These are phyloP conservation scores for Mucor plumbeus DNA, from an alignment of 371 early-diverging fungal genomes.

Conservation along the genomic window DNA sequence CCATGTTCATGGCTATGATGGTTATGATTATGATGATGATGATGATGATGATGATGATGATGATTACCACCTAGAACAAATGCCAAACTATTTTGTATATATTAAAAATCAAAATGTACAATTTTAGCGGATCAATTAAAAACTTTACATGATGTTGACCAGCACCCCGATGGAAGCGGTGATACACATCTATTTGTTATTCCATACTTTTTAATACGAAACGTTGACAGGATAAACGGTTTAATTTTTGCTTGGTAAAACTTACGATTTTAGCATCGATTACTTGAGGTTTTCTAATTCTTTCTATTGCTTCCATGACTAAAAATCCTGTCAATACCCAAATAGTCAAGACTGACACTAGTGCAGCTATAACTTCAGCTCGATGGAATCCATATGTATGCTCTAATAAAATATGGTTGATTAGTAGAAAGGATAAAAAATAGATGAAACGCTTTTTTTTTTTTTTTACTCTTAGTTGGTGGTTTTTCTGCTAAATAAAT, in stretches of 20 bases:
- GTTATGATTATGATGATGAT: too few species aligned
- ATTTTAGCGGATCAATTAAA: not conserved
- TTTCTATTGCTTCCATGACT: slow-evolving; percentile 76
- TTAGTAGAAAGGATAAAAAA: not conserved
- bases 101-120: slow-evolving; percentile 43
- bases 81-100: slow-evolving; percentile 51
- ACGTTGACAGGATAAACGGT: not conserved
- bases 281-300: slow-evolving; percentile 69
- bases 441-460: not conserved
- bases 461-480: slow-evolving; percentile 60
- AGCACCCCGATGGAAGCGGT: slow-evolving; percentile 77
- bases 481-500: slow-evolving; percentile 75
- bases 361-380: slow-evolving; percentile 84
- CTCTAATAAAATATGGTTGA: slow-evolving; percentile 8
- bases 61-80: slow-evolving; percentile 54
- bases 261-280: slow-evolving; percentile 73
- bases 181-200: slow-evolving; percentile 63
- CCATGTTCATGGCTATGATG: too few species aligned
- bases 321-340: slow-evolving; percentile 84
- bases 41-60: slow-evolving; percentile 40
- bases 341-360: slow-evolving; percentile 79
- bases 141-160: slow-evolving; percentile 74
- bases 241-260: not conserved
- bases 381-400: slow-evolving; percentile 87
- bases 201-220: not conserved